phyloP scores from a whole-genome alignment of 805 yeast species.

The Priceomyces haplophilus region DNA sequence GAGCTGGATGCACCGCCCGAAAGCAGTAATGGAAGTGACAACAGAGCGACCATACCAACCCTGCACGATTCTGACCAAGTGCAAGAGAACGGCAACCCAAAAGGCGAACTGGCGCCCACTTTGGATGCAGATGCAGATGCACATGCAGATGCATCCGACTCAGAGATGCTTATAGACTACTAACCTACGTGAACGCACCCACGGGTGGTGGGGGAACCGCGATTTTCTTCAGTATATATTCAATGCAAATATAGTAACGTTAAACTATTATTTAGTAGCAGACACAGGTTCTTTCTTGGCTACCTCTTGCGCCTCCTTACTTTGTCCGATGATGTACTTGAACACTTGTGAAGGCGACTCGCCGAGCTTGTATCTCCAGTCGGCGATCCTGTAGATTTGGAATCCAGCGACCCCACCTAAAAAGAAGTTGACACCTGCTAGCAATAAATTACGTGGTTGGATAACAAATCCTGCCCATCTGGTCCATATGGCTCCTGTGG shows the following conservation, averaged over 20 bases:
- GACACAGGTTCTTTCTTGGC: background rate
- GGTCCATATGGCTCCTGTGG: constrained; percentile 96
- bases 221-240: constrained; percentile 1
- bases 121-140: background rate
- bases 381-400: constrained; percentile 70
- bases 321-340: constrained; percentile 57
- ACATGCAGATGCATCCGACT: constrained; percentile 1
- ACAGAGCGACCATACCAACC: background rate
- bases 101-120: background rate
- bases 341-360: constrained; percentile 57
- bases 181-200: background rate
- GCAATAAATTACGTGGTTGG: constrained; percentile 76
- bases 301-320: constrained; percentile 5
- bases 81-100: background rate
- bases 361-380: constrained; percentile 64
- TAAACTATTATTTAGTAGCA: background rate
- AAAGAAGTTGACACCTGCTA: constrained; percentile 94
- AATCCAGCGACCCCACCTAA: constrained; percentile 84
- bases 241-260: background rate
- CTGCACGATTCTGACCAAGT: background rate
- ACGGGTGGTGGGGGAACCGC: too few relatives aligned
- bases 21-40: constrained; percentile 3
- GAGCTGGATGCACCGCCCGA: constrained; percentile 1
- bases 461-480: constrained; percentile 93
- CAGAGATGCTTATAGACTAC: constrained; percentile 2